Conservation (phyloP, 2,329 filamentous ascomycete species). For the Penicillium paneum region DNA sequence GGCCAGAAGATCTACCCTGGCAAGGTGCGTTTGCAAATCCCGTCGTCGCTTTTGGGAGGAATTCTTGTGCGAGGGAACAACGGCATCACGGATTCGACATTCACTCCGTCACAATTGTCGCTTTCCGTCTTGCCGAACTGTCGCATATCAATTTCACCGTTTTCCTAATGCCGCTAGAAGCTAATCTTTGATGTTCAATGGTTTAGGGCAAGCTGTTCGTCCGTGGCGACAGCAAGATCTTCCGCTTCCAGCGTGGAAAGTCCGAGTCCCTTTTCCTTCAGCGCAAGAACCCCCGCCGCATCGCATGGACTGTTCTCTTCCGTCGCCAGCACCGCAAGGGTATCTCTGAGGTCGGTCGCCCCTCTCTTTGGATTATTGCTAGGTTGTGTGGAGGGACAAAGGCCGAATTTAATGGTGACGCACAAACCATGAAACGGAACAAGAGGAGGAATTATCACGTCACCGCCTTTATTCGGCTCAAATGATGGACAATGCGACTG, state of each 20-base stretch:
- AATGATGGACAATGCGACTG: constrained; percentile 8
- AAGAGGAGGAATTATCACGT: constrained; percentile 14
- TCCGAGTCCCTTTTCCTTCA: constrained; percentile 99
- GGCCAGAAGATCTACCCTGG: constrained; percentile 76
- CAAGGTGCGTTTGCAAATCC: constrained; percentile 58
- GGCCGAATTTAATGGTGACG: constrained; percentile 5
- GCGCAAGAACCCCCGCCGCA: constrained; percentile 99
- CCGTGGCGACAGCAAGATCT: constrained; percentile 99
- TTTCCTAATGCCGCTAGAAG: constrained; percentile 8
- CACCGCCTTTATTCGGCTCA: background rate
- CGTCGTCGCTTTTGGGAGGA: constrained; percentile 17
- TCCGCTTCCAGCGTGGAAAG: constrained; percentile 99
- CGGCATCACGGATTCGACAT: constrained; percentile 10
- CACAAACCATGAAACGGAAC: constrained; percentile 3
- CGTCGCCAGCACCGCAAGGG: constrained; percentile 99
- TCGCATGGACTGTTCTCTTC: constrained; percentile 98
- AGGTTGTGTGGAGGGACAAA: constrained; percentile 11
- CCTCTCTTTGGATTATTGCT: constrained; percentile 22
- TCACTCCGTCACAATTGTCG: constrained; percentile 6
- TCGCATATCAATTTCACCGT: constrained; percentile 7
- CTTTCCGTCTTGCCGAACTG: constrained; percentile 2
- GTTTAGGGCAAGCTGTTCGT: constrained; percentile 97
- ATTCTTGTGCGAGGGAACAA: constrained; percentile 18
- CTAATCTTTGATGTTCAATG: constrained; percentile 33
- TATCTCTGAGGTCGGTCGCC: constrained; percentile 91